Conservation (phyloP, 495 filamentous ascomycete genomes). For the Penicillium coprophilum region DNA sequence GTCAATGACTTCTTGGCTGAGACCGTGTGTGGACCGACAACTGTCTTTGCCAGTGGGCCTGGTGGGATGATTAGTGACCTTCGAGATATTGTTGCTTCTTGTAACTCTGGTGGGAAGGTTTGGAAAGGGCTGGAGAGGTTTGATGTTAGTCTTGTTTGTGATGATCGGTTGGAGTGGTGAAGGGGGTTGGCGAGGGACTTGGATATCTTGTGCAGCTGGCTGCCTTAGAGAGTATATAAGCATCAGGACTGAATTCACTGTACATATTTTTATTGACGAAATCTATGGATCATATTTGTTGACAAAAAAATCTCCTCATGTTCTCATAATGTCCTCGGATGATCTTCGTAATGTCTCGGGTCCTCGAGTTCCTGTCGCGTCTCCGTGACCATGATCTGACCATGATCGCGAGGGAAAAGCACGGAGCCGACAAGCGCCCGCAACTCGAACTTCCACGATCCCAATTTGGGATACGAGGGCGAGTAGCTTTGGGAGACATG, state of each 20-base stretch:
- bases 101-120: slow-evolving; percentile 49
- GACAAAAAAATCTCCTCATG: too few species aligned
- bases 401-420: too few species aligned
- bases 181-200: background rate
- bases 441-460: too few species aligned
- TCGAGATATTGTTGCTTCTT: slow-evolving; percentile 51
- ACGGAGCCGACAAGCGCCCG: too few species aligned
- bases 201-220: background rate
- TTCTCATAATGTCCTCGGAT: too few species aligned
- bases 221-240: background rate
- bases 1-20: slow-evolving; percentile 31
- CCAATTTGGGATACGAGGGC: too few species aligned
- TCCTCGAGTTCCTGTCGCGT: too few species aligned
- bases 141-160: slow-evolving; percentile 58
- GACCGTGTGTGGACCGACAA: slow-evolving; percentile 43
- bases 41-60: slow-evolving; percentile 63
- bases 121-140: slow-evolving; percentile 55
- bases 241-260: slow-evolving; percentile 6
- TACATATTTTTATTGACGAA: slow-evolving; percentile 5
- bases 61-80: slow-evolving; percentile 58
- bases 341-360: too few species aligned
- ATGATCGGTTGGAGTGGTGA: slow-evolving; percentile 44
- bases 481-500: too few species aligned
- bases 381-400: too few species aligned
- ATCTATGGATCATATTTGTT: background rate